Conservation (phyloP, 495 filamentous ascomycete species). For the Mytilinidion resinicola region DNA sequence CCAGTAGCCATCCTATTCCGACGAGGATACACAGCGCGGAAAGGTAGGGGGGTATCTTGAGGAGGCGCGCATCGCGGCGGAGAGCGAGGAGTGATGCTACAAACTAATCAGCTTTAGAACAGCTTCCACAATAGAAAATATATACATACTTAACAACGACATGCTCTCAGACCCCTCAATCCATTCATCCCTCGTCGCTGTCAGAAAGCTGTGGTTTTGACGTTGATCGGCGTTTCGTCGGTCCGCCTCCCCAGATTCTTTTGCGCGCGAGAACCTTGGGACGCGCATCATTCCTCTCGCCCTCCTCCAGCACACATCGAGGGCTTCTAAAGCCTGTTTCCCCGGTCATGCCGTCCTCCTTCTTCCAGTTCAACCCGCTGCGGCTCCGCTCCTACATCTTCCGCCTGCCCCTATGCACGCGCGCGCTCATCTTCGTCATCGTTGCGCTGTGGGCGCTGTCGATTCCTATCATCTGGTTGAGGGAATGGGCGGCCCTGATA, state of each 20-base stretch:
- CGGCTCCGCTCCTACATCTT: constrained; percentile 60
- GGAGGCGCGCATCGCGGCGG: constrained; percentile 60
- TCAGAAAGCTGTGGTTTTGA: neutral
- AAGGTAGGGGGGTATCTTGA: constrained; percentile 71
- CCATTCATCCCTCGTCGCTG: neutral
- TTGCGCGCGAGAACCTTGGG: neutral
- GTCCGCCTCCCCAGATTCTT: constrained; percentile 3
- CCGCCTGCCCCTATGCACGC: constrained; percentile 82
- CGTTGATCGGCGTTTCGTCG: neutral
- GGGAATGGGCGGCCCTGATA: constrained; percentile 73
- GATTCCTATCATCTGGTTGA: constrained; percentile 50
- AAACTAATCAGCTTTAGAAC: neutral
- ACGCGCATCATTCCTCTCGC: no score
- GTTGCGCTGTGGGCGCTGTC: constrained; percentile 60
- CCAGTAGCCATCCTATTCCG: constrained; percentile 84
- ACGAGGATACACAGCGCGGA: constrained; percentile 82
- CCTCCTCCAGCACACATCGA: no score
- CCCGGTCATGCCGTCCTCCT: constrained; percentile 24
- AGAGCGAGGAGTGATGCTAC: constrained; percentile 38
- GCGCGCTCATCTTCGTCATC: constrained; percentile 63
- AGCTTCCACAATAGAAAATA: neutral
- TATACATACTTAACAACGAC: constrained; percentile 22
- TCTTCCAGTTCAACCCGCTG: constrained; percentile 32
- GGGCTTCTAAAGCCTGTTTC: neutral
- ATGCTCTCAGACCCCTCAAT: constrained; percentile 7